A percentile compares a stretch with the other conserved stretches of the same genome.
These are phyloP conservation scores for Trichoderma reesei DNA, from an alignment of 495 filamentous ascomycete species.

Conservation along the genomic window DNA sequence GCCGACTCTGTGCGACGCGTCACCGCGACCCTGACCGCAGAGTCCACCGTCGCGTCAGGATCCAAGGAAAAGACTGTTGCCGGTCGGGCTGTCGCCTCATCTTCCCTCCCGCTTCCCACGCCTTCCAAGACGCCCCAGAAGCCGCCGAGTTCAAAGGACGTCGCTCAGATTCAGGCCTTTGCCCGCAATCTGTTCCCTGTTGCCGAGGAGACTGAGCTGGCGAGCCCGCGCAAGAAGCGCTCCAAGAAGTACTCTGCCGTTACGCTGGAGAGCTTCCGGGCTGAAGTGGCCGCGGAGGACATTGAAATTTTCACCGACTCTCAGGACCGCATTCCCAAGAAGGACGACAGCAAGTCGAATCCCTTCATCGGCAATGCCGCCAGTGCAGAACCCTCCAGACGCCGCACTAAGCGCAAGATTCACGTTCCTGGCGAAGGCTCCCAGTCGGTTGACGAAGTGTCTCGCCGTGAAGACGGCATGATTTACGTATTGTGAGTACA, in stretches of 20 bases:
- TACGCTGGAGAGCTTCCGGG: constrained; percentile 59
- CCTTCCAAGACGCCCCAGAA: constrained; percentile 83
- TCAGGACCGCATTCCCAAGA: constrained; percentile 70
- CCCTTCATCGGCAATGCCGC: constrained; percentile 54
- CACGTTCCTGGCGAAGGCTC: constrained; percentile 43
- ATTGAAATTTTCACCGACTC: constrained; percentile 88
- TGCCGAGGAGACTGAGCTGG: constrained; percentile 36
- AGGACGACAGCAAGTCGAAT: constrained; percentile 56
- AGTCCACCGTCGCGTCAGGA: constrained; percentile 22
- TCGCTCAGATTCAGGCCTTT: constrained; percentile 49
- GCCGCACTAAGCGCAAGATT: constrained; percentile 38
- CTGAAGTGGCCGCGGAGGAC: constrained; percentile 41
- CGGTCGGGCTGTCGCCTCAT: constrained; percentile 1
- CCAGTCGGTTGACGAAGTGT: constrained; percentile 49
- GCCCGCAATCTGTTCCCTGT: constrained; percentile 63
- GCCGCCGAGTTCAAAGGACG: constrained; percentile 43
- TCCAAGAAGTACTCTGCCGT: constrained; percentile 49
- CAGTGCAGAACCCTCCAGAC: constrained; percentile 21
- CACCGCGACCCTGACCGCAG: constrained; percentile 22
- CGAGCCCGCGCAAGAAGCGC: constrained; percentile 46
- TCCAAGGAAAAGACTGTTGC: constrained; percentile 13
- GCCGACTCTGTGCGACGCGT: constrained; percentile 27
- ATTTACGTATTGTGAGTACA: constrained; percentile 75
- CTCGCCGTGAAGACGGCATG: constrained; percentile 65
- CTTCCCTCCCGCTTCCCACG: constrained; percentile 62